Base-by-base conservation (phyloP, 176 grass and related monocot species). In the Oryza glumipatula region DNA sequence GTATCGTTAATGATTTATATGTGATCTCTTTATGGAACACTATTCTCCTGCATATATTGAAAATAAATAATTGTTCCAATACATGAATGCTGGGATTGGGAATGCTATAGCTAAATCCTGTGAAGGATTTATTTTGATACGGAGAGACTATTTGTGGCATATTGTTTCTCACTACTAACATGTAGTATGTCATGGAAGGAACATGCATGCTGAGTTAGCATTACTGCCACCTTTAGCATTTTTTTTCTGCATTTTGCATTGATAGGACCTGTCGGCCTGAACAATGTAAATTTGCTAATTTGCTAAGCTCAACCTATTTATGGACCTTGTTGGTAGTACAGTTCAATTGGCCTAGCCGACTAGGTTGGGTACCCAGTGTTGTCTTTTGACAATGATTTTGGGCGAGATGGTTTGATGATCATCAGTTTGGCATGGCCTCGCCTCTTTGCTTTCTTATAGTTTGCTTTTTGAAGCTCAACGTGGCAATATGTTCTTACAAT, bases 381-480 rank as follows among this genome's bases (percentile, higher is more conserved):
- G 51, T 46, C 13, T 67, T 67, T 11, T 82, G 7, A 72, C 3
- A 3, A 13, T 68, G 26, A 11, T 3, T 61, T n/a, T 1, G 5
- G 30, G 3, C 73, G 11, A 13, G 17, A 6, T 46, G 56, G 21
- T 56, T 21, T 56, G 56, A 22, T 7, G 24, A n/a, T 22, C 11
- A 21, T 56, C 51, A 65, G 6, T 76, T 88, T 73, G 60, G 30
- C 45, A 33, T 78, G 44, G 58, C 33, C 0, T 74, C 19, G 35
- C 35, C 35, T 51, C 11, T 73, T 72, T 12, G 1, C 52, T 72
- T 54, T 54, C 23, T 41, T 84, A 63, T 33, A 67, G 5, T 85
- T 66, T 35, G 70, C 17, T 17, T 68, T 11, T n/a, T 64, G 13
- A 2, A 63, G 28, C 16, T 11, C 32, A 76, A 60, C 7, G 22